These are phyloP conservation scores for Knoxia roxburghii DNA, from an alignment of 257 asterid species.

Conservation along the genomic window DNA sequence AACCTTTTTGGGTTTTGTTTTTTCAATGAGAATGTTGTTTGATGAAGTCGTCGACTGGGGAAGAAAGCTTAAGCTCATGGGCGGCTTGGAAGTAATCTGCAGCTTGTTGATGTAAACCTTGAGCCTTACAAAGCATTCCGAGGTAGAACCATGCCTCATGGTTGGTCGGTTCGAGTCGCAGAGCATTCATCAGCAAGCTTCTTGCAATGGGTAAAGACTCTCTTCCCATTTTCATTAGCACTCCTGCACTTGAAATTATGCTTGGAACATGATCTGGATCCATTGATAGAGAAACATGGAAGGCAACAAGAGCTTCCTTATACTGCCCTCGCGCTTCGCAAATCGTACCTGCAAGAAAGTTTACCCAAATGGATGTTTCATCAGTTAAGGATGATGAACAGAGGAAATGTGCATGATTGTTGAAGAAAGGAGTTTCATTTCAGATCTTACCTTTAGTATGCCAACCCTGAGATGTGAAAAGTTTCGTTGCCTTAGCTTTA, in stretches of 20 bases:
- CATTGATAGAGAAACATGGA: constrained; percentile 52
- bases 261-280: constrained; percentile 79
- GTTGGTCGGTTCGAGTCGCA: constrained; percentile 71
- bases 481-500: constrained; percentile 40
- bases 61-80: constrained; percentile 72
- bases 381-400: neutral
- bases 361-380: neutral
- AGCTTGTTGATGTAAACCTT: constrained; percentile 66
- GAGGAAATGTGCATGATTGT: neutral
- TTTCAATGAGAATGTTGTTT: constrained; percentile 6
- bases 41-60: constrained; percentile 57
- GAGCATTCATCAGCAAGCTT: constrained; percentile 73
- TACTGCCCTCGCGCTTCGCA: constrained; percentile 41
- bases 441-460: constrained; percentile 56
- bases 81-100: constrained; percentile 92
- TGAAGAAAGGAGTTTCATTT: constrained; percentile 6
- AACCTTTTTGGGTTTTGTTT: neutral
- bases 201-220: constrained; percentile 51
- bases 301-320: constrained; percentile 68
- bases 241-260: constrained; percentile 66
- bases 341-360: constrained; percentile 41
- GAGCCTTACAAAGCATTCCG: constrained; percentile 55
- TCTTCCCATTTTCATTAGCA: constrained; percentile 44
- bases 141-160: constrained; percentile 72
- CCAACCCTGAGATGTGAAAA: constrained; percentile 64